Evolutionary conservation across 768 basidiomycete species (phyloP), one percentile per base, ranked within the genome.

Genomic region (Obba rivulosa): DNA sequence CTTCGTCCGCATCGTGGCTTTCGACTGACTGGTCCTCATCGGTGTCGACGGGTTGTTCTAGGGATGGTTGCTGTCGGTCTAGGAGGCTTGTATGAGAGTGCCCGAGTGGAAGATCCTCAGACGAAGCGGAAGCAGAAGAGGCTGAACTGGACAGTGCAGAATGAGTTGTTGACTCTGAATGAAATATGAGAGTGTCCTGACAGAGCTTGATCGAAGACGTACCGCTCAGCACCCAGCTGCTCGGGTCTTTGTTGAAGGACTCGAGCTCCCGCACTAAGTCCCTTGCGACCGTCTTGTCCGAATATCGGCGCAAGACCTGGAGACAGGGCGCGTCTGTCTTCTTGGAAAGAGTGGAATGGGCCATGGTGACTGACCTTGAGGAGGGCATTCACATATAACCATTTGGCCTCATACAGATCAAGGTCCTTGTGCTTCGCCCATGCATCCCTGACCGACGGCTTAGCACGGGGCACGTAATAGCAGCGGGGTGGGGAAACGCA

Each of bases 351-450:
- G 18, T 13, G 2, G 25, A 5, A 43, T 21, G 16, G 22, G 28
- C 14, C n/a, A 34, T 43, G n/a, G 20, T 14, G 34, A 40, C 67
- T 23, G 53, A 87, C 93, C 76, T 88, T 89, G 35, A 94, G 65
- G 38, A 97, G 65, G 9, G 90, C 86, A 46, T 92, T 88, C 2
- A 95, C 91, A 67, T 97, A 97, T 16, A 85, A 65, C 77, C 83
- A 84, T 67, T 92, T 94, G 2, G 94, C 92, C 60, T 94, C 87
- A 45, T 76, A 76, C 20, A 77, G 62, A 52, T 85, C 80, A 35
- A 93, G 62, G 54, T 92, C 91, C 56, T 83, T 86, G 62, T 94
- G 91, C 63, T 93, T 95, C 41, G 87, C 85, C 94, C 94, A 97
- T 38, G 89, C 89, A 70, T 94, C 92, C 91, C 92, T 93, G 45